Evolutionary conservation across 257 asterid genomes (phyloP).

Genomic region (Forsythia viridissima): DNA sequence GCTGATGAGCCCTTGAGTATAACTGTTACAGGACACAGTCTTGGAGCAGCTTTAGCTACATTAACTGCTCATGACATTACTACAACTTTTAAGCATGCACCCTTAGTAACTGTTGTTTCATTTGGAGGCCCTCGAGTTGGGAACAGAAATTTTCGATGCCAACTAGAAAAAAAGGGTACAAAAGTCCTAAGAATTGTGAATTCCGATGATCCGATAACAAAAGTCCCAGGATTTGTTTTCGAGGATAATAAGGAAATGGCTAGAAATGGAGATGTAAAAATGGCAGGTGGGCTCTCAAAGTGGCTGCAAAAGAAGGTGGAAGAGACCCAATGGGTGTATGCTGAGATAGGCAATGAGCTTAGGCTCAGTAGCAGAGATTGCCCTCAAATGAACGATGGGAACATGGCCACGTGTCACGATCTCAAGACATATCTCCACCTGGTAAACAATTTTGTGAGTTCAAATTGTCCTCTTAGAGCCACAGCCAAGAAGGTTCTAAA

Average conservation of each 20-base stretch:
- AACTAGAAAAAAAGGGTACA: slow-evolving; percentile 56
- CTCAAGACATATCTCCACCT: slow-evolving; percentile 80
- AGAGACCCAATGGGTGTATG: slow-evolving; percentile 76
- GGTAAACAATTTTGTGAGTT: slow-evolving; percentile 58
- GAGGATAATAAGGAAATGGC: slow-evolving; percentile 30
- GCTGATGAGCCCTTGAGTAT: slow-evolving; percentile 72
- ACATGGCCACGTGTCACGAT: slow-evolving; percentile 74
- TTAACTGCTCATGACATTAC: slow-evolving; percentile 81
- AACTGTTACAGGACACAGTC: slow-evolving; percentile 91
- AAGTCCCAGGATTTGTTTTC: slow-evolving; percentile 76
- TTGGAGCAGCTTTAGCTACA: slow-evolving; percentile 89
- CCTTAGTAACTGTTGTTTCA: slow-evolving; percentile 81
- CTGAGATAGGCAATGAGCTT: slow-evolving; percentile 82
- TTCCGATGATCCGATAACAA: slow-evolving; percentile 72
- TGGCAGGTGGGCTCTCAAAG: slow-evolving; percentile 30
- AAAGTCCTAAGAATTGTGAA: slow-evolving; percentile 76
- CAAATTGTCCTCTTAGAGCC: slow-evolving; percentile 64
- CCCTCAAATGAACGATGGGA: slow-evolving; percentile 44
- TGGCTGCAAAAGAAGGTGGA: slow-evolving; percentile 62
- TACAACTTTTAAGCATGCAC: slow-evolving; percentile 49
- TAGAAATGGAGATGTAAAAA: neutral
- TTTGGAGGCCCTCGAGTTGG: slow-evolving; percentile 94
- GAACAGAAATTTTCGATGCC: slow-evolving; percentile 52
- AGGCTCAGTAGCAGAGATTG: slow-evolving; percentile 66
- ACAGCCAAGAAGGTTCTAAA: slow-evolving; percentile 54